Evolutionary conservation across 2,329 filamentous ascomycete species (phyloP).

Genomic region (Hypocrella siamensis): DNA sequence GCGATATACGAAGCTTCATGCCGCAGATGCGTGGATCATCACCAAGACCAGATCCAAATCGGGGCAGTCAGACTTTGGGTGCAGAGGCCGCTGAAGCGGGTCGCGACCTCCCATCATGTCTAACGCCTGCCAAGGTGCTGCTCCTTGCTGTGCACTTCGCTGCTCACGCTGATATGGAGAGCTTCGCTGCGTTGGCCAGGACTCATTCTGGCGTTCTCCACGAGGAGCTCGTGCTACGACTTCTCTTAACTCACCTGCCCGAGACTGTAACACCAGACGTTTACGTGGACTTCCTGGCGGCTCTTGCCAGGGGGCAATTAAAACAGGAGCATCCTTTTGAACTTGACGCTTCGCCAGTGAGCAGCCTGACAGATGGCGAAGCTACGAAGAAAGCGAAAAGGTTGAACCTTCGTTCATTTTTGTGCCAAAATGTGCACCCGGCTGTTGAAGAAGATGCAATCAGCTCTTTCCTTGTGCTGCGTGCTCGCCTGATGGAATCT

Average conservation of each 20-base stretch:
- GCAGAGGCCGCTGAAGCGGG: neutral
- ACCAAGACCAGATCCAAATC: too few species aligned
- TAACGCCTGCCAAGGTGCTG: slow-evolving; percentile 53
- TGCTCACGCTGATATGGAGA: slow-evolving; percentile 46
- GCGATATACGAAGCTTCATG: too few species aligned
- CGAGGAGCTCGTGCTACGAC: slow-evolving; percentile 50
- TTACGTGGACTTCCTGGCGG: slow-evolving; percentile 46
- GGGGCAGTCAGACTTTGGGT: neutral
- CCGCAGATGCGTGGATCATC: too few species aligned
- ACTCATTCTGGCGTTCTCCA: slow-evolving; percentile 41
- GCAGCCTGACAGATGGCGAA: slow-evolving; percentile 43
- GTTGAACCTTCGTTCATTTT: slow-evolving; percentile 45
- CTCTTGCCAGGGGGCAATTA: slow-evolving; percentile 34
- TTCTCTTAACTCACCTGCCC: slow-evolving; percentile 64
- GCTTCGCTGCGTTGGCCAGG: slow-evolving; percentile 43
- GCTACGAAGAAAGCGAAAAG: slow-evolving; percentile 48
- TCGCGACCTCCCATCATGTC: slow-evolving; percentile 5
- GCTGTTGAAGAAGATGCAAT: slow-evolving; percentile 38
- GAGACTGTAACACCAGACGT: slow-evolving; percentile 48
- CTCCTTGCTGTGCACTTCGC: slow-evolving; percentile 60
- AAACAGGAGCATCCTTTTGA: slow-evolving; percentile 22
- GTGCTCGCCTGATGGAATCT: slow-evolving; percentile 52
- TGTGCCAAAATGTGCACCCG: slow-evolving; percentile 28
- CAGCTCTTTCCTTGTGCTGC: slow-evolving; percentile 49
- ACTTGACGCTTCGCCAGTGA: slow-evolving; percentile 40